phyloP scores from a whole-genome alignment of 2,329 filamentous ascomycete genomes.

The Nectriaceae sp. region DNA sequence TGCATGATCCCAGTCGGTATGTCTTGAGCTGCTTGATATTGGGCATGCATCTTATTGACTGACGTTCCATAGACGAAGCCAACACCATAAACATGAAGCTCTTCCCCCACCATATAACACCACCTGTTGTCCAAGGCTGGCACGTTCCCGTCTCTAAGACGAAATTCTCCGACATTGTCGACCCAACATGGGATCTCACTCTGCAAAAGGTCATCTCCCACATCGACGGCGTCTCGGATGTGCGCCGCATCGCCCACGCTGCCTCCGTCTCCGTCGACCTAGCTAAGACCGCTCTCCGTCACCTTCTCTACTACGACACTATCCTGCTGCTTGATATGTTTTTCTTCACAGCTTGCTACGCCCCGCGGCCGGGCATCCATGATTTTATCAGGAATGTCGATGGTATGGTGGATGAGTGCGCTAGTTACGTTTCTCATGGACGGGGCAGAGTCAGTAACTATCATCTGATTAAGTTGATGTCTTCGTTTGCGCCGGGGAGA shows the following conservation, averaged over 20 bases:
- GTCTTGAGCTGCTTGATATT: constrained; percentile 28
- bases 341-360: constrained; percentile 90
- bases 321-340: constrained; percentile 91
- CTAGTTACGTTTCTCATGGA: constrained; percentile 70
- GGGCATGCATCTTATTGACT: constrained; percentile 8
- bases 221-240: constrained; percentile 89
- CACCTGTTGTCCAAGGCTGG: constrained; percentile 79
- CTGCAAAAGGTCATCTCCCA: constrained; percentile 78
- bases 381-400: constrained; percentile 76
- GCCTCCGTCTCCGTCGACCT: constrained; percentile 87
- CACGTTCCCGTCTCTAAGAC: constrained; percentile 83
- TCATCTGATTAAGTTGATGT: constrained; percentile 80
- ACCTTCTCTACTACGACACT: constrained; percentile 91
- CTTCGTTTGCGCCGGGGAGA: constrained; percentile 78
- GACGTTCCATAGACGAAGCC: constrained; percentile 66
- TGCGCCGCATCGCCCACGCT: constrained; percentile 80
- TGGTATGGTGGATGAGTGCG: constrained; percentile 82
- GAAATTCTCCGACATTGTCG: constrained; percentile 63
- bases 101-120: constrained; percentile 79
- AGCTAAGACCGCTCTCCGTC: constrained; percentile 81
- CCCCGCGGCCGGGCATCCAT: constrained; percentile 74
- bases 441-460: constrained; percentile 54
- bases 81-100: constrained; percentile 97
- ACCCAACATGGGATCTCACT: constrained; percentile 74
- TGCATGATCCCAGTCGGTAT: constrained; percentile 96